Evolutionary conservation across 2,329 filamentous ascomycete genomes (phyloP), one percentile per base, ranked within the genome.

Genomic region (Sporothrix variecibatus): DNA sequence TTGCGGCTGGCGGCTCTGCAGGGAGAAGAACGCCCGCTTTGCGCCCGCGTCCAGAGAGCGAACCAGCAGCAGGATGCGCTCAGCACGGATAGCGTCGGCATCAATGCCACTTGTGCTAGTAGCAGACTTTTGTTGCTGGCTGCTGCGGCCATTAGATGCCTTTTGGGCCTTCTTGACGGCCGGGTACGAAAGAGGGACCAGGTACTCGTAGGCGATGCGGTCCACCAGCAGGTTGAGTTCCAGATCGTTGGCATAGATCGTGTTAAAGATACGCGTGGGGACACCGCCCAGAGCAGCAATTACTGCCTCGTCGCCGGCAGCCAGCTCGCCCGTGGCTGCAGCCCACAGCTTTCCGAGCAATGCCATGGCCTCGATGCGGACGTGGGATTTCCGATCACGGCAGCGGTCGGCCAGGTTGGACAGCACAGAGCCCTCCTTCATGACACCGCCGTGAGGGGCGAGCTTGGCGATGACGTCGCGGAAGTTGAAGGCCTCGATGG

Each of bases 161-260:
- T 94, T 94, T 3, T 88, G 86, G 26, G 80, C 82, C 79, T 91
- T 91, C 78, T 91, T 91, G 6, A 85, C 80, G 75, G 91, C 88
- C 7, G 96, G 96, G 78, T 94, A 99, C 40, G 88, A 90, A n/a
- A 98, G 86, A 0, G 96, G 96, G n/a, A 99, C 86, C 11, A 99
- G 87, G 64, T 90, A 93, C 78, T 98, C 95, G 80, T 93, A 97
- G 75, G 97, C 86, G 43, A 95, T 94, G 72, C 92, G 90, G 78
- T 97, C 94, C 26, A 98, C 87, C 51, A 97, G 86, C 26, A 94
- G 88, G 79, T 97, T 96, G 71, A 98, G 89, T 76, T 97, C 94
- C 0, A 86, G 85, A 80, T 98, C 94, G 80, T 98, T 98, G 75
- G 94, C 92, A 81, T 97, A 99, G 79, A 92, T 95, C 0, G 92